A percentile compares a stretch with the other conserved stretches of the same genome.
Evolutionary conservation across 768 basidiomycete species (phyloP).

Genomic region (Pisolithus tinctorius): DNA sequence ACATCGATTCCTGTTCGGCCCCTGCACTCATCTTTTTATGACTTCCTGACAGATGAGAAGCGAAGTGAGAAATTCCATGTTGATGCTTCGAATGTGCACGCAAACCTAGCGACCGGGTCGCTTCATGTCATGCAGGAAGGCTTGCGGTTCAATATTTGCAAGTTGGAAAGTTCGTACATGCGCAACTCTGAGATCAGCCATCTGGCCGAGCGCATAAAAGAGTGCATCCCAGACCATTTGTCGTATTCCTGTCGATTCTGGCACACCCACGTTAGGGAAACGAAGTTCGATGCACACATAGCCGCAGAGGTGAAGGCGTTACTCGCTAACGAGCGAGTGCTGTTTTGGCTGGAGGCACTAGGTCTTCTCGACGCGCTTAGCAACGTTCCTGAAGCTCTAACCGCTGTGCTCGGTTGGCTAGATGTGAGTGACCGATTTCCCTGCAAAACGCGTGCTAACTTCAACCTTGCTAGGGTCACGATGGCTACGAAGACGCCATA

Average conservation of each 20-base stretch:
- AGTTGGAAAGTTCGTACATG: constrained; percentile 24
- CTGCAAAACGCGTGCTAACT: not conserved
- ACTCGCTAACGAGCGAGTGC: constrained; percentile 1
- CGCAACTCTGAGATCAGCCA: constrained; percentile 19
- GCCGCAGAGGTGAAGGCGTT: not conserved
- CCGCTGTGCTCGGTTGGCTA: not conserved
- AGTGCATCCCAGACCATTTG: constrained; percentile 1
- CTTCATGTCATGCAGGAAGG: constrained; percentile 22
- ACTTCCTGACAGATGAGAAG: constrained; percentile 15
- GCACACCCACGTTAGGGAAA: constrained; percentile 1
- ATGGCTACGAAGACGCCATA: not conserved
- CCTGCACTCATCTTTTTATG: constrained; percentile 24
- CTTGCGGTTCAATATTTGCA: constrained; percentile 31
- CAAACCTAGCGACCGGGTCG: constrained; percentile 13
- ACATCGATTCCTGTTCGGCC: constrained; percentile 7
- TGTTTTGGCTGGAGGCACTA: constrained; percentile 7
- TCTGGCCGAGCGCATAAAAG: not conserved
- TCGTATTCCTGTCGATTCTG: constrained; percentile 9
- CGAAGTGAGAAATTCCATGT: constrained; percentile 11
- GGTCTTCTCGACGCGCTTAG: not conserved
- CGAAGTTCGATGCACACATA: not conserved
- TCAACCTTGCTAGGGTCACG: not conserved
- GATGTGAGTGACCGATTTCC: not conserved
- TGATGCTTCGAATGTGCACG: constrained; percentile 8
- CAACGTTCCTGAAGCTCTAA: not conserved